Base-by-base conservation (phyloP, 1,139 yeast genomes). In the Yamadazyma membranifaciens region DNA sequence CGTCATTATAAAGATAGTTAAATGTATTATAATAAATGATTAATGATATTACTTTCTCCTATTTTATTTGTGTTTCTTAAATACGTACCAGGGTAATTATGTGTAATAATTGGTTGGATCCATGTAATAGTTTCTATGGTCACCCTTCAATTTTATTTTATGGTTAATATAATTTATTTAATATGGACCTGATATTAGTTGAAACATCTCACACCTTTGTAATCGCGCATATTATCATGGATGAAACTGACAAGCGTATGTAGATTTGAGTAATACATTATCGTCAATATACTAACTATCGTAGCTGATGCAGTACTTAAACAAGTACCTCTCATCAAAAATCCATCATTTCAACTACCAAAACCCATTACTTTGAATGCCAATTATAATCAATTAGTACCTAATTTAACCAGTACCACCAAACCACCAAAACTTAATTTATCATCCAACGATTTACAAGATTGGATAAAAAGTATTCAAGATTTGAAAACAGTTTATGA, bases 1-100 rank as follows among this genome's bases (percentile, higher is more conserved):
- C 89, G 98, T 65, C 86, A 82, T 56, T 72, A 66, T 53, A 71
- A 67, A 52, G 78, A 72, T 50, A 69, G 66, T 50, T 69, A 60
- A 12, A 6, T 27, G 30, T 27, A 27, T 27, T 27, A 27, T 27
- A 42, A 35, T 31, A 36, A 28, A 36, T 27, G 30, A 27, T 27
- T 27, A 27, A 27, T 27, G 30, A 6, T 27, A 27, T 11, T n/a
- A n/a, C 12, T 27, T 27, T 12, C 13, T 11, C n/a, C 15, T 30
- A 29, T 29, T 36, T 29, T 36, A 20, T 20, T 20, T 20, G 24
- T 20, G 5, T 20, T 20, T 20, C 24, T 20, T 20, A 27, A n/a
- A n/a, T n/a, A n/a, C n/a, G n/a, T n/a, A n/a, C n/a, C n/a, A n/a
- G n/a, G n/a, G n/a, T n/a, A n/a, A n/a, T n/a, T n/a, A n/a, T n/a